phyloP scores from a whole-genome alignment of 306 rosid species.

The Cucumis melo region DNA sequence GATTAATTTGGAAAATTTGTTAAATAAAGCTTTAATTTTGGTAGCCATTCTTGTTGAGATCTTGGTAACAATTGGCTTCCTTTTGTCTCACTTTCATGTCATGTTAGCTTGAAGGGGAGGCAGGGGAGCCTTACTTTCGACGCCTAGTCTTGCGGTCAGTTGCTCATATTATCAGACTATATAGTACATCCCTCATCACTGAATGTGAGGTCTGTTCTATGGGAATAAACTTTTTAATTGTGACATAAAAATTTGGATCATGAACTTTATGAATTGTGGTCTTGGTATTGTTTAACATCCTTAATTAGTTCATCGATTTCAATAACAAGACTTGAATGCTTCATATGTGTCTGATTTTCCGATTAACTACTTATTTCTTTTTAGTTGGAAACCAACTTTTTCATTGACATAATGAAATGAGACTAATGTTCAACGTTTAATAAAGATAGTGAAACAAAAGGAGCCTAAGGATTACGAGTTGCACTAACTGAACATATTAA shows the following conservation, averaged over 20 bases:
- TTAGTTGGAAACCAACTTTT: no score
- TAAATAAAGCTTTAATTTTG: conserved; percentile 1
- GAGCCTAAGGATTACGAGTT: no score
- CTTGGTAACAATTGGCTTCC: conserved; percentile 13
- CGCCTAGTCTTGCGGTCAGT: conserved; percentile 96
- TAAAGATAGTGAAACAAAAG: no score
- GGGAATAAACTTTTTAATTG: neutral
- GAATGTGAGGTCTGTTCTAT: conserved; percentile 78
- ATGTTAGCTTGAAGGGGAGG: conserved; percentile 84
- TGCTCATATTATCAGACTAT: conserved; percentile 94
- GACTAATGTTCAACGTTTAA: no score
- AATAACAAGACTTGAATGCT: neutral
- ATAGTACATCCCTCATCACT: conserved; percentile 86
- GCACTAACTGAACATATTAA: no score
- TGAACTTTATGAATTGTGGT: neutral
- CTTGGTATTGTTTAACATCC: neutral
- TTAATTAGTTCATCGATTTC: neutral
- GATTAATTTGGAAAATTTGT: conserved; percentile 18
- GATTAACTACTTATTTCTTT: neutral
- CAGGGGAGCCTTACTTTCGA: conserved; percentile 86
- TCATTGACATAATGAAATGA: no score
- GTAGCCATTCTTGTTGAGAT: conserved; percentile 7
- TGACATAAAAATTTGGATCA: neutral
- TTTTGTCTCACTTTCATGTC: conserved; percentile 10
- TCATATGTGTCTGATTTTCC: neutral